Percentiles rank a stretch among this genome's conserved stretches.
These are phyloP conservation scores for Oxalis stricta DNA, from an alignment of 441 rosid genomes.

Conservation along the genomic window DNA sequence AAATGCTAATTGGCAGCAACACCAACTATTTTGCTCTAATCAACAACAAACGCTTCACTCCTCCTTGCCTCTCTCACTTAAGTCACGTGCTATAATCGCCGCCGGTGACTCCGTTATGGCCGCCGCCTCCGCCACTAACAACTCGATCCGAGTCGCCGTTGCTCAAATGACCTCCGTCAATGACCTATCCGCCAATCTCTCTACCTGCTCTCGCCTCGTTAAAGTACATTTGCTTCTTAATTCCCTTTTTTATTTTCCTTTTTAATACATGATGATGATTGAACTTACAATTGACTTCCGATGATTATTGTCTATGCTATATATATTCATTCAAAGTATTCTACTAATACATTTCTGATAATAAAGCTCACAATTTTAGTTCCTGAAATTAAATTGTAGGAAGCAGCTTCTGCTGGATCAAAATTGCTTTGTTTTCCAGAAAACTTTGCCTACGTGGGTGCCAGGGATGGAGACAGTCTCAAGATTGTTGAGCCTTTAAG, in stretches of 20 bases:
- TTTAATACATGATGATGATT: neutral
- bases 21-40: no score
- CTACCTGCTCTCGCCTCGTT: slow-evolving; percentile 81
- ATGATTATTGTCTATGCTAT: no score
- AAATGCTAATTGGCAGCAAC: no score
- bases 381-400: slow-evolving; percentile 25
- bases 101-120: slow-evolving; percentile 29
- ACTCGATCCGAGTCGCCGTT: slow-evolving; percentile 71
- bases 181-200: slow-evolving; percentile 67
- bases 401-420: slow-evolving; percentile 74
- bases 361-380: neutral
- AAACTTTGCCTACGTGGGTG: slow-evolving; percentile 67
- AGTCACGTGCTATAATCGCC: slow-evolving; percentile 17
- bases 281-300: no score
- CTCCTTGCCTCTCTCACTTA: slow-evolving; percentile 4
- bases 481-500: slow-evolving; percentile 57
- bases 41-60: neutral
- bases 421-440: slow-evolving; percentile 87
- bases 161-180: slow-evolving; percentile 91
- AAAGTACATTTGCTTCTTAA: slow-evolving; percentile 23
- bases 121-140: no score
- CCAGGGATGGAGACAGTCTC: slow-evolving; percentile 58
- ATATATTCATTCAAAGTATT: no score
- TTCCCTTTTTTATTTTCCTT: neutral
- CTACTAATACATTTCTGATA: neutral